These are phyloP conservation scores for Solanum commersonii DNA, from an alignment of 257 asterid genomes.

Conservation along the genomic window DNA sequence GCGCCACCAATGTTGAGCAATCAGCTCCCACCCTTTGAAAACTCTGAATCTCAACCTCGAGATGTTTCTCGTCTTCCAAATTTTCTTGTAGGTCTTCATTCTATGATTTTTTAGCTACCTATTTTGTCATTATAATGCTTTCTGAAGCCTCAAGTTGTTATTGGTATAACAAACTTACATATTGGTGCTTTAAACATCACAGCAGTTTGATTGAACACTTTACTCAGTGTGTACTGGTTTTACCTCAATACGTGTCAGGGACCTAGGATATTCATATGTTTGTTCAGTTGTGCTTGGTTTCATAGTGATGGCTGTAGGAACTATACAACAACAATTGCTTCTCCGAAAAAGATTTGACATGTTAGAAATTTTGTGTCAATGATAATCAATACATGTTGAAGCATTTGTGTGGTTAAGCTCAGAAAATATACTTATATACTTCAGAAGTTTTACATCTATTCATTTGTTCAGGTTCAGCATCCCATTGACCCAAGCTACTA, in stretches of 20 bases:
- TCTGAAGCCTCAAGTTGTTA: background rate
- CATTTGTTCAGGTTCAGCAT: constrained; percentile 51
- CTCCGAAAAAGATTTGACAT: background rate
- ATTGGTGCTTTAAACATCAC: background rate
- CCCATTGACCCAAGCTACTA: constrained; percentile 68
- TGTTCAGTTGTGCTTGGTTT: background rate
- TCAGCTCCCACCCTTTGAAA: constrained; percentile 55
- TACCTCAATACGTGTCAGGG: background rate
- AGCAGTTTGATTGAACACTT: background rate
- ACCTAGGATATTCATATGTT: background rate
- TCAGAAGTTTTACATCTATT: background rate
- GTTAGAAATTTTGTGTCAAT: background rate
- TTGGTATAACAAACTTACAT: background rate
- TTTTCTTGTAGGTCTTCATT: constrained; percentile 47
- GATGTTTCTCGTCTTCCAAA: constrained; percentile 65
- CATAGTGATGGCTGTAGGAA: background rate
- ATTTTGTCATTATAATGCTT: background rate
- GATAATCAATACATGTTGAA: background rate
- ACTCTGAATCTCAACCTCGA: constrained; percentile 58
- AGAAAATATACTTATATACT: background rate
- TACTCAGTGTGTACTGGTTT: background rate
- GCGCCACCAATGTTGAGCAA: constrained; percentile 48
- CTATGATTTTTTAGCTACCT: constrained; percentile 1
- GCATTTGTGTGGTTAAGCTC: background rate
- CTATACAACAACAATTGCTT: background rate